Evolutionary conservation across 306 rosid genomes (phyloP), one percentile per base, ranked within the genome.

Genomic region (Begonia fuchsioides): DNA sequence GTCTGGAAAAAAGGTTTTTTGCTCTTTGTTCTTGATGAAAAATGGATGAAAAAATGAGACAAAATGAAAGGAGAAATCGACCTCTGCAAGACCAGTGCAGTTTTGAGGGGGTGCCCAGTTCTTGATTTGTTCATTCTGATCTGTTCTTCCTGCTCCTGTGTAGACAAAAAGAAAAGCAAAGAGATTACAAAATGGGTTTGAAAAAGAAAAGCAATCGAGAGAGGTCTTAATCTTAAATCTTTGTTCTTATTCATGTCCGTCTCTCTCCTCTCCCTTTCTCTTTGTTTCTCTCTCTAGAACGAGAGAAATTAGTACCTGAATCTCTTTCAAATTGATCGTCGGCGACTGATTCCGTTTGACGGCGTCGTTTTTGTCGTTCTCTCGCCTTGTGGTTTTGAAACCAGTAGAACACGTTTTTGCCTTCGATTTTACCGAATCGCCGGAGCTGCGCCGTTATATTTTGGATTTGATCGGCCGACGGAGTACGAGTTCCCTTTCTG

Each of bases 401-500:
- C 94, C 96, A 87, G 50, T 87, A 87, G 75, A 87, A 87, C 3
- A 87, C 96, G 51, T 87, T 87, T 55, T 87, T 87, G n/a, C 94
- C 96, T 64, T 87, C 96, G 39, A 87, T 83, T 56, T 87, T 87
- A 14, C 96, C 96, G 40, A 55, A 87, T 32, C 80, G 69, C 16
- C 87, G 58, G 38, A 87, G 96, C 58, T 87, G 96, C 8, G 93
- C 74, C 0, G 96, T 83, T 53, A 87, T 83, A 15, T 83, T 87
- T 52, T 83, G 96, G 54, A 87, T 87, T 75, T 87, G 94, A 49
- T 87, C 96, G 0, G 96, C 96, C 45, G 93, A 78, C 0, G 97
- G 97, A 0, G 95, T 90, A 38, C 97, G 71, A 19, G 95, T 84
- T 46, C 97, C 97, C 47, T 76, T 69, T 44, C 81, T 58, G 43